Percentiles rank a stretch among this genome's conserved stretches.
These are phyloP conservation scores for Epichloe brachyelytri DNA, from an alignment of 2,329 filamentous ascomycete species.

Conservation along the genomic window DNA sequence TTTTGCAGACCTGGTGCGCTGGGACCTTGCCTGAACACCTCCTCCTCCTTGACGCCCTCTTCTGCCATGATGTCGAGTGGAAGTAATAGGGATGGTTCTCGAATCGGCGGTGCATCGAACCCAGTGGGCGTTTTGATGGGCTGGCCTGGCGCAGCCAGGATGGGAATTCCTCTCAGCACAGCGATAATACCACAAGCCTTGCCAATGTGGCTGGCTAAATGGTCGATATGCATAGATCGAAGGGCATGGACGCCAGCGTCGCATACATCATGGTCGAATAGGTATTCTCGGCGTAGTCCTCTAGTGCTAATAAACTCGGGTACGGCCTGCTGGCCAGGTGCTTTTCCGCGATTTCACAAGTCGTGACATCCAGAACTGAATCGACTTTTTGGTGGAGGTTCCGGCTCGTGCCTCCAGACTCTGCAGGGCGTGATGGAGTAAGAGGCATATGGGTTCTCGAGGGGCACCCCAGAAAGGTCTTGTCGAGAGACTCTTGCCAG, in stretches of 20 bases:
- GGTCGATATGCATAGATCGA: constrained; percentile 73
- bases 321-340: constrained; percentile 78
- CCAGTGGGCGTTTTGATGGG: constrained; percentile 30
- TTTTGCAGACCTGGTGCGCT: constrained; percentile 73
- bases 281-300: constrained; percentile 86
- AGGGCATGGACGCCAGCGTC: constrained; percentile 70
- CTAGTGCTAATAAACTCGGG: constrained; percentile 56
- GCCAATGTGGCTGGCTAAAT: constrained; percentile 87
- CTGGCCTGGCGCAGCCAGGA: constrained; percentile 64
- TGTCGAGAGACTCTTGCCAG: constrained; percentile 76
- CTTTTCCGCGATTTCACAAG: constrained; percentile 73
- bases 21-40: constrained; percentile 70
- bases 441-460: constrained; percentile 79
- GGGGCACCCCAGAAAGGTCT: constrained; percentile 65
- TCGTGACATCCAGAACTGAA: constrained; percentile 63
- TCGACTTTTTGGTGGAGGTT: constrained; percentile 31
- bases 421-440: constrained; percentile 61
- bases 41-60: constrained; percentile 69
- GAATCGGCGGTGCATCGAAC: constrained; percentile 21
- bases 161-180: constrained; percentile 71
- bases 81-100: constrained; percentile 52
- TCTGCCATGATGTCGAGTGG: constrained; percentile 86
- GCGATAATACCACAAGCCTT: constrained; percentile 85
- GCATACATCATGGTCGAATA: constrained; percentile 89
- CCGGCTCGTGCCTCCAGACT: constrained; percentile 38